Evolutionary conservation across 306 rosid species (phyloP), one percentile per base, ranked within the genome.

Genomic region (Purshia tridentata): DNA sequence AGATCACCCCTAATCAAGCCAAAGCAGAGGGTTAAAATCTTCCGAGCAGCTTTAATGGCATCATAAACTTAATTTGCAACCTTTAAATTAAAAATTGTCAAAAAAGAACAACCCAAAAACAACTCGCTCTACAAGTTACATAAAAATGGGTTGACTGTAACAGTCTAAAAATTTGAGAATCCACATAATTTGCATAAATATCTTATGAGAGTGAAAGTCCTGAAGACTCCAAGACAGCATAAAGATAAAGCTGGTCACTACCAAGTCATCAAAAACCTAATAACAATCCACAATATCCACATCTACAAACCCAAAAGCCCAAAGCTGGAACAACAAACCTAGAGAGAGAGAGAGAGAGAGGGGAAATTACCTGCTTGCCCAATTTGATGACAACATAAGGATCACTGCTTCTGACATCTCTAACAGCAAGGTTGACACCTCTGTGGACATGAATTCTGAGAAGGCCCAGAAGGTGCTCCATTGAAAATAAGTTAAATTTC

Each of bases 381-480:
- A 86, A 66, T 73, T 78, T 88, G 89, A 91, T 15, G 49, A 91
- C 23, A 63, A 91, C 85, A 71, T 91, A 91, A 58, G 97, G 97
- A 23, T 91, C 97, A 19, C 97, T 91, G 80, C 88, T 91, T 1
- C 22, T 47, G 4, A 83, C 85, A 75, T 91, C 97, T 69, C 97
- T 86, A n/a, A 91, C 8, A 8, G 93, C 97, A 20, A 91, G 97
- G 76, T 88, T 85, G 22, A 57, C 80, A 0, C 97, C 97, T 79
- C 44, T 91, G 2, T 76, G 70, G 14, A 91, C 81, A 69, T 53
- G 91, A 79, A 91, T 69, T 81, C 87, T 81, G 8, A 91, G 90
- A 79, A 91, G 79, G 42, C 97, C 97, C 84, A 91, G 37, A 13
- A 78, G 78, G 41, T 73, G 73, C 51, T 78, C 82, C 82, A 70